These are phyloP conservation scores for Tulasnella sp. DNA, from an alignment of 768 basidiomycete species.

Conservation along the genomic window DNA sequence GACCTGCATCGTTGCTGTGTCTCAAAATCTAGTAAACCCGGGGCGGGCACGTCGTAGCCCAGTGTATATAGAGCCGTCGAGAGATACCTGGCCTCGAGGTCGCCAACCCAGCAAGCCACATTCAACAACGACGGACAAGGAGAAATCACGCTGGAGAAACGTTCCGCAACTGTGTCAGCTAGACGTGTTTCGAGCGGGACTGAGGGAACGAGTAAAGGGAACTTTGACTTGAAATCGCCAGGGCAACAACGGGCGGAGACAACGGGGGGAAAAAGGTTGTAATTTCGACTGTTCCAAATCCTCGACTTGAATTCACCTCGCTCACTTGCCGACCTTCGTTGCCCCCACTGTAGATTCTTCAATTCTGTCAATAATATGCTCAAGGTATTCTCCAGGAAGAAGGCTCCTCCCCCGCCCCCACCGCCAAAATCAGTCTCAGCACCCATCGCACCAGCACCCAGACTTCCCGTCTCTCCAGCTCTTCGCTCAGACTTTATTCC, in stretches of 20 bases:
- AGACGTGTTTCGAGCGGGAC: no score
- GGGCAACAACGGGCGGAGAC: background rate
- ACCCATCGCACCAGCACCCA: background rate
- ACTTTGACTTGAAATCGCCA: no score
- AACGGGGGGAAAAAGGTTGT: background rate
- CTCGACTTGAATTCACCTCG: background rate
- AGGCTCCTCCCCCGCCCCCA: background rate
- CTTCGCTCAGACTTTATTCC: background rate
- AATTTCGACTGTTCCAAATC: background rate
- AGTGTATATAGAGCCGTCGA: no score
- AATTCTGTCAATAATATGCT: background rate
- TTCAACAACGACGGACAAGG: no score
- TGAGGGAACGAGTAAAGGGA: no score
- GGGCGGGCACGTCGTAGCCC: no score
- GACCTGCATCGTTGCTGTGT: no score
- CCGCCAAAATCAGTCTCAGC: background rate
- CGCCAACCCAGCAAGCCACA: no score
- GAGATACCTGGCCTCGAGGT: no score
- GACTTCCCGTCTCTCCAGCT: background rate
- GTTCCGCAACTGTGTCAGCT: no score
- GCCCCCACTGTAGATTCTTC: background rate
- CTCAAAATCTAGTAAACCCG: no score
- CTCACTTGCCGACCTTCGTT: background rate
- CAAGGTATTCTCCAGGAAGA: background rate
- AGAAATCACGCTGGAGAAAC: no score